phyloP scores from a whole-genome alignment of 1,284 basidiomycete genomes.

The Austroboletus novae-zelandiae region DNA sequence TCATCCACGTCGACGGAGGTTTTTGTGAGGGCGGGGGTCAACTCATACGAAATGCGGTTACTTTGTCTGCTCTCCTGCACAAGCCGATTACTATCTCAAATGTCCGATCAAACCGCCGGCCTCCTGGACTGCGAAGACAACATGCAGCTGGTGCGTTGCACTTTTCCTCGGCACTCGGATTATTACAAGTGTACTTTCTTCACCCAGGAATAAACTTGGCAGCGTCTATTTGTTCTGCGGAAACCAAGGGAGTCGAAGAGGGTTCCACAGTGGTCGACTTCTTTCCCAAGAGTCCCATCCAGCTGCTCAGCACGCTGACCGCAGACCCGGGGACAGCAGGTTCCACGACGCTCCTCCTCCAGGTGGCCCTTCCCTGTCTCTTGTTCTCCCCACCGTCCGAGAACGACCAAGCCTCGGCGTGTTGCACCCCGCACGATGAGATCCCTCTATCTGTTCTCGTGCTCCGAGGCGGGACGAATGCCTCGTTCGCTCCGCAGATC shows the following conservation, averaged over 20 bases:
- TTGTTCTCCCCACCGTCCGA: slow-evolving; percentile 44
- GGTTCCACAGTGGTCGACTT: slow-evolving; percentile 54
- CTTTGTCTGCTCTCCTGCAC: slow-evolving; percentile 56
- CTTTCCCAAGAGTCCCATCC: slow-evolving; percentile 41
- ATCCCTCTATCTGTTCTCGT: slow-evolving; percentile 40
- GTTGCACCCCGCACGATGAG: neutral
- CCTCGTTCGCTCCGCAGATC: slow-evolving; percentile 62
- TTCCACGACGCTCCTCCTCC: slow-evolving; percentile 64
- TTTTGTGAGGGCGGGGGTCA: slow-evolving; percentile 66
- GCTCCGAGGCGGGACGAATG: slow-evolving; percentile 70
- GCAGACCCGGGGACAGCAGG: slow-evolving; percentile 70
- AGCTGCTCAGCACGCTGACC: slow-evolving; percentile 42
- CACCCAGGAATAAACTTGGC: slow-evolving; percentile 58
- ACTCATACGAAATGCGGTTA: slow-evolving; percentile 62
- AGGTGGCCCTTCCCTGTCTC: slow-evolving; percentile 67
- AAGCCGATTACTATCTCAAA: slow-evolving; percentile 58
- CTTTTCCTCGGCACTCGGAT: neutral
- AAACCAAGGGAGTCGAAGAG: slow-evolving; percentile 47
- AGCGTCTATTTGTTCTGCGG: slow-evolving; percentile 53
- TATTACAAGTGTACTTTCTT: neutral
- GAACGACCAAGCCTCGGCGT: neutral
- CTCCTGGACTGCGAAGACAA: slow-evolving; percentile 65
- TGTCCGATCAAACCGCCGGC: slow-evolving; percentile 52
- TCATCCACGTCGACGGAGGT: slow-evolving; percentile 41
- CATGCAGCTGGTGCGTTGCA: slow-evolving; percentile 57